Evolutionary conservation across 2,329 filamentous ascomycete species (phyloP).

Genomic region (Penicillium sp.): DNA sequence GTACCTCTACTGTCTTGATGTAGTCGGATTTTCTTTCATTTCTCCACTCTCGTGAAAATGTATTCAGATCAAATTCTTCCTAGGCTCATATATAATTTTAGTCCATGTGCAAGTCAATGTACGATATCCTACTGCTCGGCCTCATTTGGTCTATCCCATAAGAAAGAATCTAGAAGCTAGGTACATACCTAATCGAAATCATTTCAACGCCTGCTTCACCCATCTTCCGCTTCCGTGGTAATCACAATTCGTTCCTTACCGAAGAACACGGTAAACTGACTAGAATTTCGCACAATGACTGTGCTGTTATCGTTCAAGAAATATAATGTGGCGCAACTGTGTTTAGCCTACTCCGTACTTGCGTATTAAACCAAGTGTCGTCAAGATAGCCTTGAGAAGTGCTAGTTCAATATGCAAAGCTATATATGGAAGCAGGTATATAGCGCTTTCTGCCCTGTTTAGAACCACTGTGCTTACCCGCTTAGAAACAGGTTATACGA

Average conservation of each 20-base stretch:
- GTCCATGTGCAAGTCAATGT: neutral
- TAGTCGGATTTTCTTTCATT: constrained; percentile 24
- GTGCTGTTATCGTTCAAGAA: neutral
- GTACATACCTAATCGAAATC: neutral
- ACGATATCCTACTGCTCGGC: neutral
- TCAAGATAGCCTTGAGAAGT: neutral
- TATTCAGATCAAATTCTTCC: constrained; percentile 18
- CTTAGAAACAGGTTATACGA: too few species aligned
- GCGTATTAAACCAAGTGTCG: too few species aligned
- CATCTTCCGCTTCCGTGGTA: too few species aligned
- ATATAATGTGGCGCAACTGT: neutral
- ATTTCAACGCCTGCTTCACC: too few species aligned
- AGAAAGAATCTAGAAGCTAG: neutral
- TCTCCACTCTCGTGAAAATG: constrained; percentile 31
- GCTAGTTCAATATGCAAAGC: neutral
- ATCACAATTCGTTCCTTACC: too few species aligned
- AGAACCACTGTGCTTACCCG: neutral
- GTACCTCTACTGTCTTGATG: constrained; percentile 36
- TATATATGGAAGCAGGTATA: neutral
- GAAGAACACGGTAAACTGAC: neutral
- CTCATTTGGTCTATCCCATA: neutral
- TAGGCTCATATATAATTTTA: constrained; percentile 9
- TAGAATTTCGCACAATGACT: neutral
- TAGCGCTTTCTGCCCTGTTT: neutral
- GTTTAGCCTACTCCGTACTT: too few species aligned